Conservation (phyloP, 371 early-diverging fungal genomes). For the Dichotomocladium elegans region DNA sequence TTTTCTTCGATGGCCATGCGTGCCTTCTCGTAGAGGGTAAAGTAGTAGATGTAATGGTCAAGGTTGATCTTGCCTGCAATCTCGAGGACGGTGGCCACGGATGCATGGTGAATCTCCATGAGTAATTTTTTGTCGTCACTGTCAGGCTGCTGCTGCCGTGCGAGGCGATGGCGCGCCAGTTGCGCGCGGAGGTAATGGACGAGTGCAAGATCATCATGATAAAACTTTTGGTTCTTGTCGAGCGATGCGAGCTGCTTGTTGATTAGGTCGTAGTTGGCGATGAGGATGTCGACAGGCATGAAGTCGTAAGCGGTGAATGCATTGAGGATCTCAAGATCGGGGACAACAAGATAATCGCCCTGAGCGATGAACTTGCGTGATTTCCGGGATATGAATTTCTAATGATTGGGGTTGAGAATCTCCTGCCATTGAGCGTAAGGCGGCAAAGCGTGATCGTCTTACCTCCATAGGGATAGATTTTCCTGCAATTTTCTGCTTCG, state of each 20-base stretch:
- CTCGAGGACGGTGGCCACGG: slow-evolving; percentile 16
- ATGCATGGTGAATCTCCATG: slow-evolving; percentile 10
- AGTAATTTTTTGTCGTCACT: background rate
- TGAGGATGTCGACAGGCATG: slow-evolving; percentile 45
- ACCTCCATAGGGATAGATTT: slow-evolving; percentile 75
- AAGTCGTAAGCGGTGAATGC: slow-evolving; percentile 59
- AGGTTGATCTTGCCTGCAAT: slow-evolving; percentile 22
- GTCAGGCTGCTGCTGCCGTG: slow-evolving; percentile 1
- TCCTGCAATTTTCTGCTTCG: slow-evolving; percentile 70
- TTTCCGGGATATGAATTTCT: slow-evolving; percentile 76
- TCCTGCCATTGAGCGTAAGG: too few species aligned
- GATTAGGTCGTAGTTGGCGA: slow-evolving; percentile 36
- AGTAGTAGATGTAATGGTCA: slow-evolving; percentile 66
- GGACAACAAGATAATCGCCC: slow-evolving; percentile 53
- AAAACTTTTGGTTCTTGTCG: slow-evolving; percentile 14
- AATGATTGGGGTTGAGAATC: background rate
- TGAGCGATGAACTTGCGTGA: slow-evolving; percentile 63
- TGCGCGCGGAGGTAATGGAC: slow-evolving; percentile 50
- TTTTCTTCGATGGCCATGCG: slow-evolving; percentile 36
- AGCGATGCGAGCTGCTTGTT: slow-evolving; percentile 41
- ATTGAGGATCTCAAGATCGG: slow-evolving; percentile 67
- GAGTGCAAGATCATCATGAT: slow-evolving; percentile 69
- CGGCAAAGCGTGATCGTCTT: too few species aligned
- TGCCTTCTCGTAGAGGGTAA: slow-evolving; percentile 54
- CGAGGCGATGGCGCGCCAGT: slow-evolving; percentile 14